Conservation (phyloP, 805 yeast genomes). For the Hermanozyma aechmeae region DNA sequence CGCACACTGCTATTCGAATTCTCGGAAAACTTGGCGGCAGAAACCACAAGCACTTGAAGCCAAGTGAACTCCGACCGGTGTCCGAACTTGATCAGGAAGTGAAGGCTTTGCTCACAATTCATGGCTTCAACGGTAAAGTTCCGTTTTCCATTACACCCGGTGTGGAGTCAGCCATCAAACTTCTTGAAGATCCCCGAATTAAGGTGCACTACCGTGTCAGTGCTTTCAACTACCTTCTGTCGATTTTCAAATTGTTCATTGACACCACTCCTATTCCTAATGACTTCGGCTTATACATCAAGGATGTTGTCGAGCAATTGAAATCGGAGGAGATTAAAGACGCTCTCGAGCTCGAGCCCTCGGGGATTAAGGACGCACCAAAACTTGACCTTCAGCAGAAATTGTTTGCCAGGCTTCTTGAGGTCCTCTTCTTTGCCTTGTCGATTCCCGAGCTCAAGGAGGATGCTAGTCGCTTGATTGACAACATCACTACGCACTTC, state of each 20-base stretch:
- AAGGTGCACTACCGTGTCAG: constrained; percentile 62
- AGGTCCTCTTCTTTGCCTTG: constrained; percentile 65
- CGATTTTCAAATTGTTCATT: constrained; percentile 60
- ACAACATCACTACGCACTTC: constrained; percentile 68
- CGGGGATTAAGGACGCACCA: constrained; percentile 36
- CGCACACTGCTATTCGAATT: constrained; percentile 89
- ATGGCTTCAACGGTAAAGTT: constrained; percentile 51
- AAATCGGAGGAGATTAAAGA: constrained; percentile 29
- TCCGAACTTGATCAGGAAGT: constrained; percentile 58
- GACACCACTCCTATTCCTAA: constrained; percentile 43
- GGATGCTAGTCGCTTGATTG: constrained; percentile 55
- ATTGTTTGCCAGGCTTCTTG: constrained; percentile 53
- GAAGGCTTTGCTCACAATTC: constrained; percentile 57
- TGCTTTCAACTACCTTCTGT: constrained; percentile 65
- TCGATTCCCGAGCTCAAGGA: constrained; percentile 64
- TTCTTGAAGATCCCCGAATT: constrained; percentile 59
- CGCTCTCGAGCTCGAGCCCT: constrained; percentile 26
- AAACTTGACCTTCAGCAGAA: constrained; percentile 55
- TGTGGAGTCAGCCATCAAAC: constrained; percentile 63
- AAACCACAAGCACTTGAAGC: constrained; percentile 74
- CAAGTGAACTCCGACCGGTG: constrained; percentile 51
- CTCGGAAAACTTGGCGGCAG: constrained; percentile 96
- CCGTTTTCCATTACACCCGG: constrained; percentile 81
- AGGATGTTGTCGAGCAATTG: constrained; percentile 39
- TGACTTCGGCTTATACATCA: constrained; percentile 32